phyloP scores from a whole-genome alignment of 192 early-diverging fungal species.

The Coemansia pectinata region DNA sequence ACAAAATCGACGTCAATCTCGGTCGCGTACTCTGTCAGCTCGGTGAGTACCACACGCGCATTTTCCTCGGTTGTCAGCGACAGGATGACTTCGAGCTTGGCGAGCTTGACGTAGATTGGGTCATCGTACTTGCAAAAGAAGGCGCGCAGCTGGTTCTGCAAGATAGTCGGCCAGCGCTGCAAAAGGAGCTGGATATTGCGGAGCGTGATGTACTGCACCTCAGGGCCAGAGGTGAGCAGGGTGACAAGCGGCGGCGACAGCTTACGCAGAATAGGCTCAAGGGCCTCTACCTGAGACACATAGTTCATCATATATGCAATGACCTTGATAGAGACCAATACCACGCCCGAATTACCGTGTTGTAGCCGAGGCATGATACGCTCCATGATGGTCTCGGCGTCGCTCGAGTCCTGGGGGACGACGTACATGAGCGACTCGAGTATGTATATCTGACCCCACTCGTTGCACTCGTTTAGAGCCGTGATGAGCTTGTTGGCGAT shows the following conservation, averaged over 20 bases:
- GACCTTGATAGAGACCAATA: conserved; percentile 81
- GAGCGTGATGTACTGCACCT: conserved; percentile 97
- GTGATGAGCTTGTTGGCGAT: conserved; percentile 90
- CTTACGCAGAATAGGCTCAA: conserved; percentile 75
- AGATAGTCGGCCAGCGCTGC: conserved; percentile 84
- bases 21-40: conserved; percentile 92
- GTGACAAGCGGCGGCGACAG: conserved; percentile 94
- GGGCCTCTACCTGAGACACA: conserved; percentile 76
- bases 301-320: conserved; percentile 96
- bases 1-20: conserved; percentile 99
- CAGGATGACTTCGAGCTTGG: conserved; percentile 95
- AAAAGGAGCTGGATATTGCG: conserved; percentile 95
- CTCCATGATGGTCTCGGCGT: conserved; percentile 91
- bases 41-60: conserved; percentile 84
- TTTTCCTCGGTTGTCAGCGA: conserved; percentile 81
- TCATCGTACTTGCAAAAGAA: conserved; percentile 99
- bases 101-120: conserved; percentile 97
- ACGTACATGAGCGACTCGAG: conserved; percentile 90
- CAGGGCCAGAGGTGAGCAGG: conserved; percentile 80
- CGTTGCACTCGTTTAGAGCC: conserved; percentile 94
- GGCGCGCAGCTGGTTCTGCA: conserved; percentile 93
- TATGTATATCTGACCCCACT: conserved; percentile 98
- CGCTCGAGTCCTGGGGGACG: conserved; percentile 80
- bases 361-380: conserved; percentile 87
- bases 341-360: conserved; percentile 94